phyloP scores from a whole-genome alignment of 2,329 filamentous ascomycete species.

The Pseudogymnoascus sp. region DNA sequence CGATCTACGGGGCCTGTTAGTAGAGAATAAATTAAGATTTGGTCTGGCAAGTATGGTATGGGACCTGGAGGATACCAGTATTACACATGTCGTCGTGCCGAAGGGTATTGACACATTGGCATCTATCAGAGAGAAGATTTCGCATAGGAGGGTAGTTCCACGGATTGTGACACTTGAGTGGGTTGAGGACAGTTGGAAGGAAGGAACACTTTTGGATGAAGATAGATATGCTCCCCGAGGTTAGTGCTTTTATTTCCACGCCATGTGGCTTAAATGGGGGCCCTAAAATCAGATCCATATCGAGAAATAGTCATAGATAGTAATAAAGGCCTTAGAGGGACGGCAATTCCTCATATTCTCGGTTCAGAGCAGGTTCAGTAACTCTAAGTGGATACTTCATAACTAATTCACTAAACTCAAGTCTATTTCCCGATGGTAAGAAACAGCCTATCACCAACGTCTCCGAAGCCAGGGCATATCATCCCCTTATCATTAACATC shows the following conservation, averaged over 20 bases:
- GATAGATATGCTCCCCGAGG: conserved; percentile 42
- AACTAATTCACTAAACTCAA: background rate
- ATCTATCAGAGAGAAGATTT: conserved; percentile 38
- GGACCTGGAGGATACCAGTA: conserved; percentile 40
- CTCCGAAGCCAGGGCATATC: conserved; percentile 83
- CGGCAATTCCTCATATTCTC: background rate
- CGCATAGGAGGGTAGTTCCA: conserved; percentile 47
- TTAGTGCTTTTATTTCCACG: background rate
- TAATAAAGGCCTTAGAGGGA: background rate
- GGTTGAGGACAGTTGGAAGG: conserved; percentile 74
- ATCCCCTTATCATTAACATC: conserved; percentile 72
- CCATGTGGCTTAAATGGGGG: background rate
- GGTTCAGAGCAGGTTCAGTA: background rate
- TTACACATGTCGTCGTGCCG: conserved; percentile 68
- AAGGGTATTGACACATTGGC: conserved; percentile 17
- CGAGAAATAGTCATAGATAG: background rate
- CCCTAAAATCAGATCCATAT: background rate
- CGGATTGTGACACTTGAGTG: conserved; percentile 63
- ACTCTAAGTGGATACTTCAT: background rate
- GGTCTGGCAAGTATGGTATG: conserved; percentile 55
- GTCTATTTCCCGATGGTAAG: conserved; percentile 74
- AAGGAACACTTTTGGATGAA: conserved; percentile 73
- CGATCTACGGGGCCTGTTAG: conserved; percentile 34
- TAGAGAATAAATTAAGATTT: conserved; percentile 57
- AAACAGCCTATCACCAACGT: conserved; percentile 85